These are phyloP conservation scores for Termitomyces heimii DNA, from an alignment of 768 basidiomycete species.

Conservation along the genomic window DNA sequence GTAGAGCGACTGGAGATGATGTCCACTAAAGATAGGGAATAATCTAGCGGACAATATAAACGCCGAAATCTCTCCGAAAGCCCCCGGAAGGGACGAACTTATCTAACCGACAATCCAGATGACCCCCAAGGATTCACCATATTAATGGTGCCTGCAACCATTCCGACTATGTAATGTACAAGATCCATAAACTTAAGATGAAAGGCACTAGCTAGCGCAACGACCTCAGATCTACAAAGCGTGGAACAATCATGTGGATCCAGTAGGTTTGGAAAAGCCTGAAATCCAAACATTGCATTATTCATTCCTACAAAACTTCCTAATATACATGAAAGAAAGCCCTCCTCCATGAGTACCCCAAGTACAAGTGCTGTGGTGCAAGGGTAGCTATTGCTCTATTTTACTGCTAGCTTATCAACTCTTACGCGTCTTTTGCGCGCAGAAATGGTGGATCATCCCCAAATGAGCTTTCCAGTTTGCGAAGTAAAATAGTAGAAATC, in stretches of 20 bases:
- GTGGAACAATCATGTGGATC: background rate
- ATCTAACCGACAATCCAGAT: background rate
- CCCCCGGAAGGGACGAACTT: background rate
- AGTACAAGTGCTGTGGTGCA: background rate
- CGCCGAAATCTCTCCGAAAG: background rate
- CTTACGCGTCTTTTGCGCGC: background rate
- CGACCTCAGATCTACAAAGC: background rate
- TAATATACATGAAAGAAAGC: background rate
- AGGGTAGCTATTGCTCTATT: background rate
- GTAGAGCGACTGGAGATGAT: too few species aligned
- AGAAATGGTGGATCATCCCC: constrained; percentile 2
- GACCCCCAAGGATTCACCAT: background rate
- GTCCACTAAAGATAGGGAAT: background rate
- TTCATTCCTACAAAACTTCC: background rate
- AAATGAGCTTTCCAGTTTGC: constrained; percentile 15
- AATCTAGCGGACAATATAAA: background rate
- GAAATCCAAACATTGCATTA: constrained; percentile 1
- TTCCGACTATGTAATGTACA: background rate
- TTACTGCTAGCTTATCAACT: background rate
- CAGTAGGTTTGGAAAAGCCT: background rate
- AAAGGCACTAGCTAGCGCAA: background rate
- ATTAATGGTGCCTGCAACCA: background rate
- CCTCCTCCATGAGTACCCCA: constrained; percentile 3
- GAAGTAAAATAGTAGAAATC: constrained; percentile 35
- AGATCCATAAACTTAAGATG: background rate